Percentiles rank a stretch among this genome's conserved stretches.
Evolutionary conservation across 2,329 filamentous ascomycete species (phyloP).

Genomic region (Leptographium galeiforme): DNA sequence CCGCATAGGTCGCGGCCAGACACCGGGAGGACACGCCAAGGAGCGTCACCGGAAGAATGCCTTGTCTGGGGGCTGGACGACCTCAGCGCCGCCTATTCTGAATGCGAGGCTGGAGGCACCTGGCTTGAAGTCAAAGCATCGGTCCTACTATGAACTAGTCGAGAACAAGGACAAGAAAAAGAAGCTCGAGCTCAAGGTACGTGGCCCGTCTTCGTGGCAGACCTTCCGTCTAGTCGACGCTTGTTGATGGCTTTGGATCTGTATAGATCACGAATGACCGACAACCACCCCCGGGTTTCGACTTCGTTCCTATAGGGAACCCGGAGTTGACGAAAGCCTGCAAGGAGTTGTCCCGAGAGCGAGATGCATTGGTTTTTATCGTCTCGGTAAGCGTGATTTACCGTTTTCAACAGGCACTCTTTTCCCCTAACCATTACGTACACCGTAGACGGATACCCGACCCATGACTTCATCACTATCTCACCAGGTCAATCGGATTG

Average conservation of each 20-base stretch:
- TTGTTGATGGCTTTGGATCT: background rate
- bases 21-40: background rate
- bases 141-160: constrained; percentile 50
- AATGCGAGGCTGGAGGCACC: constrained; percentile 17
- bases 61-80: background rate
- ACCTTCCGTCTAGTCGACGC: background rate
- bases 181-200: constrained; percentile 50
- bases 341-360: constrained; percentile 51
- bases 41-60: background rate
- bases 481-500: constrained; percentile 44
- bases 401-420: background rate
- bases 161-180: constrained; percentile 52
- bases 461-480: constrained; percentile 17
- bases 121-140: constrained; percentile 38
- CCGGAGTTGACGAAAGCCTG: constrained; percentile 45
- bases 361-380: constrained; percentile 51
- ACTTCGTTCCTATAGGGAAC: constrained; percentile 50
- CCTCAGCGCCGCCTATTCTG: constrained; percentile 5
- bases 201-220: background rate
- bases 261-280: constrained; percentile 36
- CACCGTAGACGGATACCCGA: background rate
- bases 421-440: background rate
- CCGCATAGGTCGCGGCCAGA: background rate
- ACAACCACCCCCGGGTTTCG: constrained; percentile 45
- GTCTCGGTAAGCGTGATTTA: constrained; percentile 38